Conservation (phyloP, 768 basidiomycete genomes). For the Rhodotorula paludigena region DNA sequence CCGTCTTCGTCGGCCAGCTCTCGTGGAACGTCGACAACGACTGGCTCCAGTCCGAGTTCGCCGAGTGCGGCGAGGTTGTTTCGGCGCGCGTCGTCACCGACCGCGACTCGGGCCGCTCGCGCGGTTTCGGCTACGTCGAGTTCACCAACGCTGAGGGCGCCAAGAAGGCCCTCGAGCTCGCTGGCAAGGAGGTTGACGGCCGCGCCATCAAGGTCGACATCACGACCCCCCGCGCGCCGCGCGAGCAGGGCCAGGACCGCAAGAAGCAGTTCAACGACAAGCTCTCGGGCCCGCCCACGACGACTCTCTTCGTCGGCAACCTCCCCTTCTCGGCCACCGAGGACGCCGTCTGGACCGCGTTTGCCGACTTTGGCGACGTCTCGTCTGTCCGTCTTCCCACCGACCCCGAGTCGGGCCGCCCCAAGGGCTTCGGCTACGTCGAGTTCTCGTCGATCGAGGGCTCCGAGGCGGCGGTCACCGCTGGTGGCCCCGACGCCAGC, state of each 20-base stretch:
- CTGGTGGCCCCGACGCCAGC: conserved; percentile 35
- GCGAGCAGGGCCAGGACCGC: conserved; percentile 49
- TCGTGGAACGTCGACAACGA: conserved; percentile 98
- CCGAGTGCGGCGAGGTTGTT: conserved; percentile 77
- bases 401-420: conserved; percentile 79
- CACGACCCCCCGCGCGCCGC: conserved; percentile 54
- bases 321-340: conserved; percentile 74
- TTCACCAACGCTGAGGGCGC: conserved; percentile 48
- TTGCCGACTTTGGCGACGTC: conserved; percentile 81
- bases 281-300: conserved; percentile 57
- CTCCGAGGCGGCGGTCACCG: conserved; percentile 71
- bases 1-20: conserved; percentile 84
- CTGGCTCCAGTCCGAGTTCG: conserved; percentile 85
- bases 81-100: conserved; percentile 73
- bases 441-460: conserved; percentile 77
- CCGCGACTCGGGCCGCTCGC: conserved; percentile 49
- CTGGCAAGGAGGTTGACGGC: conserved; percentile 87
- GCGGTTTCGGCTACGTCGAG: conserved; percentile 49
- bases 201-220: conserved; percentile 80
- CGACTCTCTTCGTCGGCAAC: conserved; percentile 85
- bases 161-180: conserved; percentile 69
- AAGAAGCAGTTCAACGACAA: conserved; percentile 77
- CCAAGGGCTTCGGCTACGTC: conserved; percentile 96
- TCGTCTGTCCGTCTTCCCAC: conserved; percentile 74
- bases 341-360: conserved; percentile 81